These are phyloP conservation scores for Moesziomyces parantarcticus DNA, from an alignment of 1,284 basidiomycete genomes.

Conservation along the genomic window DNA sequence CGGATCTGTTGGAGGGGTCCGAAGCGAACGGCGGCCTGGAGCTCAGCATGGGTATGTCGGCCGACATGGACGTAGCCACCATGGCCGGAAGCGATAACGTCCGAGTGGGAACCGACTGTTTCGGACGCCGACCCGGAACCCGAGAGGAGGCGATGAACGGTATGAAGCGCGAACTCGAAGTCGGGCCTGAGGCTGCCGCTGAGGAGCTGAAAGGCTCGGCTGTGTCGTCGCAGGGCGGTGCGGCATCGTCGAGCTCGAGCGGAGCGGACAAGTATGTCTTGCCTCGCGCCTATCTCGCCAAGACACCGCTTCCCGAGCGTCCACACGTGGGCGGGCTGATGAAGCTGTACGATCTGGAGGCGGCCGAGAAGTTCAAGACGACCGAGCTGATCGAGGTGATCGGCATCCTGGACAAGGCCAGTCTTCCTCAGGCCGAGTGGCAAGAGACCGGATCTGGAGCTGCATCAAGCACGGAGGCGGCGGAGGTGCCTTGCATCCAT, in stretches of 20 bases:
- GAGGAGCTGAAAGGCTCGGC: conserved; percentile 13
- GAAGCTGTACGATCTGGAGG: conserved; percentile 59
- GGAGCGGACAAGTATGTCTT: conserved; percentile 1
- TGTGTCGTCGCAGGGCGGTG: not conserved
- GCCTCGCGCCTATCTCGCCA: conserved; percentile 28
- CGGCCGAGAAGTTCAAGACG: conserved; percentile 58
- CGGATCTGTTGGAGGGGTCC: conserved; percentile 38
- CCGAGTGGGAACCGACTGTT: conserved; percentile 90
- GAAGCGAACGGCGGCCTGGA: conserved; percentile 73
- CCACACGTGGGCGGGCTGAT: conserved; percentile 37
- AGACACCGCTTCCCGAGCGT: conserved; percentile 30
- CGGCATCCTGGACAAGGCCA: conserved; percentile 54
- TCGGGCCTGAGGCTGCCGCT: conserved; percentile 38
- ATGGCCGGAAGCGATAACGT: conserved; percentile 86
- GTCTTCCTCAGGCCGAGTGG: conserved; percentile 47
- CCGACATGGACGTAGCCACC: conserved; percentile 89
- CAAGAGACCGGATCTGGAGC: conserved; percentile 33
- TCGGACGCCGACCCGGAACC: conserved; percentile 73
- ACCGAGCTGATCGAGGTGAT: conserved; percentile 62
- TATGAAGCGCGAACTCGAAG: conserved; percentile 57
- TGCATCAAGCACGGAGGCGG: conserved; percentile 9
- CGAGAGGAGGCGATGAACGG: conserved; percentile 57
- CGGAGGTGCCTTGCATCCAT: conserved; percentile 54
- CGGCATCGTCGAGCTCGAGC: not conserved
- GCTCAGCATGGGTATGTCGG: conserved; percentile 98